Conservation (phyloP, 2,329 filamentous ascomycete genomes). For the Colletotrichum cuscutae region DNA sequence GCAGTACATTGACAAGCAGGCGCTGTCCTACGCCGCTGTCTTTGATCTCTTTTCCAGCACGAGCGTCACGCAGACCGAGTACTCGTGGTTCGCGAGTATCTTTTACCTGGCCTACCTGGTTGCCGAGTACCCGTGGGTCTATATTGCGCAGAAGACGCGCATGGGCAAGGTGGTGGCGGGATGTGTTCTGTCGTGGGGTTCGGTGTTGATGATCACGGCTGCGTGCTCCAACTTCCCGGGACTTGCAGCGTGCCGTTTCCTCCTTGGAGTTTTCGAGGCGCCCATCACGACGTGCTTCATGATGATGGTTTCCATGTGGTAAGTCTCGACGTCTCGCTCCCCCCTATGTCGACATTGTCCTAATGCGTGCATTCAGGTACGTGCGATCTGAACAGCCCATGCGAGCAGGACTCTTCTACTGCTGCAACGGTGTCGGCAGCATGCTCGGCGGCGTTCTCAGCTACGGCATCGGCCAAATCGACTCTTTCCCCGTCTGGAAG, state of each 20-base stretch:
- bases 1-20: constrained; percentile 67
- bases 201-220: constrained; percentile 54
- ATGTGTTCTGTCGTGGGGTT: constrained; percentile 47
- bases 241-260: constrained; percentile 54
- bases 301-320: constrained; percentile 61
- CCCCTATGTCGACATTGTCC: background rate
- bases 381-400: constrained; percentile 56
- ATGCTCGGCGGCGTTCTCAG: constrained; percentile 70
- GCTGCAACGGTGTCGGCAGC: constrained; percentile 65
- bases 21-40: constrained; percentile 63
- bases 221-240: constrained; percentile 53
- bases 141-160: constrained; percentile 46
- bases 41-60: constrained; percentile 64
- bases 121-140: constrained; percentile 52
- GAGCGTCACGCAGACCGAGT: constrained; percentile 56
- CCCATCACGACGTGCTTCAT: constrained; percentile 60
- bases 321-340: background rate
- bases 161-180: constrained; percentile 48
- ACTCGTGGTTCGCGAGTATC: constrained; percentile 65
- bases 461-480: constrained; percentile 70
- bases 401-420: constrained; percentile 51
- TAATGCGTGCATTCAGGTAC: constrained; percentile 45
- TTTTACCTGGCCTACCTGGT: constrained; percentile 63
- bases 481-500: constrained; percentile 61
- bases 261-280: constrained; percentile 59